Evolutionary conservation across 805 yeast species (phyloP).

Genomic region (Candida pseudofarinosa): DNA sequence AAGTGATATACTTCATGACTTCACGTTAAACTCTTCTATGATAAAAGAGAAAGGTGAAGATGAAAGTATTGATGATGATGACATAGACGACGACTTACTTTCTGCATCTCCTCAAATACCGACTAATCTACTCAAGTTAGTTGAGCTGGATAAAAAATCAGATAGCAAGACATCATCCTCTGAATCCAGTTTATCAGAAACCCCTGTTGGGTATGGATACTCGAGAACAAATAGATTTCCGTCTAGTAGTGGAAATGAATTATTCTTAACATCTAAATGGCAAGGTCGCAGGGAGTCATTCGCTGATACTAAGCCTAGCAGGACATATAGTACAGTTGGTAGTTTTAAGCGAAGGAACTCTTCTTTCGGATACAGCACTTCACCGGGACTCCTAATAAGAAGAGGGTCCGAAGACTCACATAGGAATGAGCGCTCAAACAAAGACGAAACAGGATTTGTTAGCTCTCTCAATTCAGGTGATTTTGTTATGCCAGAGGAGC

Average conservation of each 20-base stretch:
- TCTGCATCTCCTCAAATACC: conserved; percentile 72
- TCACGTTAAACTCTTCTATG: conserved; percentile 13
- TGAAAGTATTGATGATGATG: conserved; percentile 35
- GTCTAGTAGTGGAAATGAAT: not conserved
- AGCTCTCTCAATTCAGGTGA: not conserved
- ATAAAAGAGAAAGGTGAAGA: conserved; percentile 22
- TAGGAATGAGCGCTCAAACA: conserved; percentile 18
- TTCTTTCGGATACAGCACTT: not conserved
- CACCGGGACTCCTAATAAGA: conserved; percentile 2
- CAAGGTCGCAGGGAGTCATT: not conserved
- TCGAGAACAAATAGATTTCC: not conserved
- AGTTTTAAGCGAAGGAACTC: not conserved
- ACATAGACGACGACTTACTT: conserved; percentile 41
- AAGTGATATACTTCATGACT: not conserved
- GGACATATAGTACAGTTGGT: not conserved
- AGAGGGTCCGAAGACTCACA: conserved; percentile 23
- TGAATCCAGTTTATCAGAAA: not conserved
- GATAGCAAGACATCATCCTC: conserved; percentile 10
- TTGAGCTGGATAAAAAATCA: conserved; percentile 45
- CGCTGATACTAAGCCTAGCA: not conserved
- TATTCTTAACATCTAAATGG: not conserved
- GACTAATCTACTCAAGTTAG: conserved; percentile 51
- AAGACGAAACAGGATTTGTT: conserved; percentile 15
- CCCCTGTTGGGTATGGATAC: not conserved
- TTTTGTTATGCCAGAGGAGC: conserved; percentile 5